phyloP scores from a whole-genome alignment of 352 stramenopile species.

The Aphanomyces stellatus region DNA sequence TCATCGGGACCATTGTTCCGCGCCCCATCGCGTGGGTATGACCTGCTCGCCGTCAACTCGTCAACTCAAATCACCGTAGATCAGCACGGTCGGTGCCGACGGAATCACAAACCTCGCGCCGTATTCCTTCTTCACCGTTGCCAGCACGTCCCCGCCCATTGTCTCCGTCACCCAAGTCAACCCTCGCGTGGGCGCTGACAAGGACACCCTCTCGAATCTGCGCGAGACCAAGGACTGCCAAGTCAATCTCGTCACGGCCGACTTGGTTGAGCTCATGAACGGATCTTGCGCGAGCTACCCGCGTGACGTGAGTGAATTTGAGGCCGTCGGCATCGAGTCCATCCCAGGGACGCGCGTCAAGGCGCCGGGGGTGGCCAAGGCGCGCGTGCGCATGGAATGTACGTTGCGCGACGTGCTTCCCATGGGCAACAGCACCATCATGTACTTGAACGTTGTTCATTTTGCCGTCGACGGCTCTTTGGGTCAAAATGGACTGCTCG shows the following conservation, averaged over 20 bases:
- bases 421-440: conserved; percentile 13
- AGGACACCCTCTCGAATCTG: conserved; percentile 9
- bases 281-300: not conserved
- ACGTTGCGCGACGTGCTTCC: conserved; percentile 1
- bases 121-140: conserved; percentile 15
- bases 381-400: conserved; percentile 12
- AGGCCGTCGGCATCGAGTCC: not conserved
- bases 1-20: not conserved
- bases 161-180: conserved; percentile 11
- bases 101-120: conserved; percentile 1
- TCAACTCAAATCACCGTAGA: not conserved
- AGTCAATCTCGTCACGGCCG: conserved; percentile 1
- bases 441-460: conserved; percentile 7
- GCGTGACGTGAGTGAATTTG: conserved; percentile 7
- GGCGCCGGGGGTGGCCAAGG: not conserved
- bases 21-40: conserved; percentile 12
- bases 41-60: not conserved
- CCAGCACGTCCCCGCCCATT: conserved; percentile 2
- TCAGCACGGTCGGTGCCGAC: not conserved
- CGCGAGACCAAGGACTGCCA: conserved; percentile 2
- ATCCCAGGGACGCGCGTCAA: not conserved
- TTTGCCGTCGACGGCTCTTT: not conserved
- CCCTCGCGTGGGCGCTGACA: not conserved
- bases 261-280: conserved; percentile 9
- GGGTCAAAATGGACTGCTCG: not conserved